A percentile compares a stretch with the other conserved stretches of the same genome.
These are phyloP conservation scores for Coemansia sp. DNA, from an alignment of 192 early-diverging fungal genomes.

Conservation along the genomic window DNA sequence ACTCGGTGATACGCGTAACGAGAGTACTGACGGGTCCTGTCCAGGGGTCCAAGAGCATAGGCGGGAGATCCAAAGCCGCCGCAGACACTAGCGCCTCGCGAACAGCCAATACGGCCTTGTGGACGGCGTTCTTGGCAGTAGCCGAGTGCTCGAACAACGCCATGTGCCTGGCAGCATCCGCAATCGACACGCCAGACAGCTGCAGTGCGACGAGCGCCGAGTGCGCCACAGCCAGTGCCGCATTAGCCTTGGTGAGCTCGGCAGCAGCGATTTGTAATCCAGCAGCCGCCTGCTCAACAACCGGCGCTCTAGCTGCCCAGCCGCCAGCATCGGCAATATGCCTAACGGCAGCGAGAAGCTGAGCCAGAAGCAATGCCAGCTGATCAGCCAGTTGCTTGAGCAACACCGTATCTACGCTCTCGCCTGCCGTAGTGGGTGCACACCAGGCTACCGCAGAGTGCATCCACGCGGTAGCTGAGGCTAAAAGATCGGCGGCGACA, in stretches of 20 bases:
- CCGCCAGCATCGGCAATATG: constrained; percentile 25
- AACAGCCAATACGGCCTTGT: neutral
- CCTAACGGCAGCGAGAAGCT: constrained; percentile 21
- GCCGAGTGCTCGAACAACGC: neutral
- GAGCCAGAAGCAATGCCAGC: constrained; percentile 18
- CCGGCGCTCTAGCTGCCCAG: constrained; percentile 15
- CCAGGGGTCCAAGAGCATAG: constrained; percentile 16
- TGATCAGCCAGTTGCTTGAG: constrained; percentile 31
- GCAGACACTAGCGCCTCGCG: neutral
- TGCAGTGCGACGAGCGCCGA: constrained; percentile 8
- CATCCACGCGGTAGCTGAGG: constrained; percentile 34
- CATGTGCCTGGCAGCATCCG: constrained; percentile 6
- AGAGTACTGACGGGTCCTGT: neutral
- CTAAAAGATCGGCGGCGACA: constrained; percentile 27
- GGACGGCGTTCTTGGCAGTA: constrained; percentile 1
- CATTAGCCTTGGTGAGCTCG: constrained; percentile 9
- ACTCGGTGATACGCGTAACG: neutral
- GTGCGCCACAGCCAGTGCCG: constrained; percentile 7
- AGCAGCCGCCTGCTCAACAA: constrained; percentile 9
- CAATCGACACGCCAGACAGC: constrained; percentile 9
- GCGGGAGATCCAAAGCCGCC: neutral
- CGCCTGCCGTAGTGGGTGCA: neutral
- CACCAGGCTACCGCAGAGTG: constrained; percentile 12
- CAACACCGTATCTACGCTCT: neutral
- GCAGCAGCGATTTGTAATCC: constrained; percentile 2